These are phyloP conservation scores for Wolfiporia cocos DNA, from an alignment of 1,284 basidiomycete species.

Conservation along the genomic window DNA sequence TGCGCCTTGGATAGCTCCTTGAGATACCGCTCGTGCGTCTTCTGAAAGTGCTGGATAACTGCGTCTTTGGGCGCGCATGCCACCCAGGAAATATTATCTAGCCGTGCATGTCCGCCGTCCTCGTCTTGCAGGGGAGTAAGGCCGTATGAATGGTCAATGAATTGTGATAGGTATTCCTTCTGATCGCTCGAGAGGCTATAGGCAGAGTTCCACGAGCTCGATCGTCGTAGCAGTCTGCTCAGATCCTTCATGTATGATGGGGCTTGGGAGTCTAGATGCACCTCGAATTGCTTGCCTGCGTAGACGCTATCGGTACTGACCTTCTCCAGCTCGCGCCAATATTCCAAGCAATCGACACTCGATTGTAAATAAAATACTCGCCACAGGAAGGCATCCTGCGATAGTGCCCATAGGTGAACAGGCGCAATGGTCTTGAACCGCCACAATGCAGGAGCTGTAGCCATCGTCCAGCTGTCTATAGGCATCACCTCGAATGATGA, in stretches of 20 bases:
- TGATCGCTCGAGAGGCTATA: constrained; percentile 67
- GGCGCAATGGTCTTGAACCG: constrained; percentile 47
- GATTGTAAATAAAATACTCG: constrained; percentile 39
- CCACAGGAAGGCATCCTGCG: constrained; percentile 42
- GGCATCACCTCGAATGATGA: constrained; percentile 39
- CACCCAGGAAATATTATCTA: constrained; percentile 46
- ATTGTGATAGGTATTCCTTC: constrained; percentile 52
- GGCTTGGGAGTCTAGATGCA: too few relatives aligned
- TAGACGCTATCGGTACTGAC: constrained; percentile 33
- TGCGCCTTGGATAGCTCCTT: constrained; percentile 38
- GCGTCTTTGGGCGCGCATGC: constrained; percentile 49
- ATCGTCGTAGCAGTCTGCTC: constrained; percentile 41
- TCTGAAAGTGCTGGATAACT: constrained; percentile 41
- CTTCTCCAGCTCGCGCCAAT: constrained; percentile 51
- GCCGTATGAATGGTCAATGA: constrained; percentile 36
- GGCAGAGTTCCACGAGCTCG: constrained; percentile 49
- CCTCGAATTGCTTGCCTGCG: constrained; percentile 16
- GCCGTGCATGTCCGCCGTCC: constrained; percentile 29
- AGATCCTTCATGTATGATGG: too few relatives aligned
- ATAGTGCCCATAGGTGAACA: constrained; percentile 50
- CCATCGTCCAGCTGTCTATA: constrained; percentile 37
- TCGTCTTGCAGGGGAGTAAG: constrained; percentile 45
- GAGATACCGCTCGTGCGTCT: constrained; percentile 31
- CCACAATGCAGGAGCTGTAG: constrained; percentile 55
- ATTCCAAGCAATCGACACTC: constrained; percentile 36